Base-by-base conservation (phyloP, 1,139 yeast species). In the Candida glucosophila region DNA sequence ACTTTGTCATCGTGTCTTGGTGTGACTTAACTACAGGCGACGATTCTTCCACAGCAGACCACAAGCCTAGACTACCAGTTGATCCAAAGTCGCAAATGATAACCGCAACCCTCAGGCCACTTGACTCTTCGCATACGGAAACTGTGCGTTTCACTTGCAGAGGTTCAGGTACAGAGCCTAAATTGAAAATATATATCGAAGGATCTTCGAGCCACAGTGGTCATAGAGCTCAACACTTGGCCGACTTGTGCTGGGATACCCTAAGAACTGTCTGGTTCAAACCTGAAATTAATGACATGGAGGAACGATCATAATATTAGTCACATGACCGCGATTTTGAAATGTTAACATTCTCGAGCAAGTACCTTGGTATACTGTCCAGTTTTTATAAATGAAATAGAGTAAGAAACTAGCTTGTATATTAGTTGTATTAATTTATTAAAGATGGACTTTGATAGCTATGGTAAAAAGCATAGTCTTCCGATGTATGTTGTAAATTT, bases 131-230 rank as follows among this genome's bases (percentile, higher is more conserved):
- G 15, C 32, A 35, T 2, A 40, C 35, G 3, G 69, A 58, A 19
- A 36, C 38, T 12, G 73, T 85, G 2, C 58, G 95, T 22, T 78
- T 88, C 47, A 88, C 97, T 0, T 76, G 83, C 26, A 66, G 98
- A 26, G 96, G 97, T 1, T 83, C 95, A 4, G 98, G 98, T 6
- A 90, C 98, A 0, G 98, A 90, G 47, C 97, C 97, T 3, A 90
- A 90, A 45, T 59, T 90, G 34, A 90, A 90, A 50, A 83, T 88
- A 1, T 90, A 90, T 52, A 77, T 90, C 22, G 97, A 90, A 47
- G 94, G 93, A 0, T 54, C 52, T 20, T 67, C 82, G 0, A 31
- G 37, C 1, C 39, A 47, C 4, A 37, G 41, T 7, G 78, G 67
- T 24, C 44, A 38, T 2, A 41, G 47, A 5, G 83, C 95, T 0